Conservation (phyloP, 805 yeast genomes). For the Metschnikowia borealis region DNA sequence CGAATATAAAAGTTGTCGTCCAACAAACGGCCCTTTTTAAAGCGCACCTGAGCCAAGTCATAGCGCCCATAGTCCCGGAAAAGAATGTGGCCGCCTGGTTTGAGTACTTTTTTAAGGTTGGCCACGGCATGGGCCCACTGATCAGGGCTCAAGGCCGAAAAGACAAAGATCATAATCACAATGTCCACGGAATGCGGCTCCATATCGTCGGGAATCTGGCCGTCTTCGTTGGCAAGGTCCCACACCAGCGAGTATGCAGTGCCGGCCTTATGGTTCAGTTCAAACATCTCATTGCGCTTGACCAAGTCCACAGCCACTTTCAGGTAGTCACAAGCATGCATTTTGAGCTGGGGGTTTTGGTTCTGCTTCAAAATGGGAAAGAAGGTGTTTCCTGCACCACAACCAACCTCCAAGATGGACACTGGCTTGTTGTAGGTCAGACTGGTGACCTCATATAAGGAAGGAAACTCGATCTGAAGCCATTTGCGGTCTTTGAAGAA, state of each 20-base stretch:
- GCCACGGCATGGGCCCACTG: slow-evolving; percentile 84
- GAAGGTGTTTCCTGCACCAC: slow-evolving; percentile 97
- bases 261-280: slow-evolving; percentile 42
- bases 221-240: slow-evolving; percentile 83
- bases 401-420: slow-evolving; percentile 86
- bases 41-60: slow-evolving; percentile 91
- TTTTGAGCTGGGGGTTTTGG: slow-evolving; percentile 66
- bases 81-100: slow-evolving; percentile 88
- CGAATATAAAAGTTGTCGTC: slow-evolving; percentile 94
- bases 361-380: slow-evolving; percentile 85
- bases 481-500: slow-evolving; percentile 96
- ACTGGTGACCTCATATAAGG: slow-evolving; percentile 67
- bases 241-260: slow-evolving; percentile 82
- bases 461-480: slow-evolving; percentile 92
- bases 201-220: slow-evolving; percentile 76
- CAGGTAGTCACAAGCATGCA: slow-evolving; percentile 87
- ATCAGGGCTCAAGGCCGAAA: slow-evolving; percentile 84
- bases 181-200: slow-evolving; percentile 81
- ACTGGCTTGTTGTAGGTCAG: slow-evolving; percentile 64
- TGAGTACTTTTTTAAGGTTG: slow-evolving; percentile 67
- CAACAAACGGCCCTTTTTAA: slow-evolving; percentile 79
- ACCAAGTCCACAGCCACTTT: slow-evolving; percentile 87
- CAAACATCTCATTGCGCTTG: slow-evolving; percentile 56
- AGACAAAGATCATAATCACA: slow-evolving; percentile 92
- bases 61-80: slow-evolving; percentile 95